Conservation (phyloP, 345 rosid genomes). For the Ricinus communis region DNA sequence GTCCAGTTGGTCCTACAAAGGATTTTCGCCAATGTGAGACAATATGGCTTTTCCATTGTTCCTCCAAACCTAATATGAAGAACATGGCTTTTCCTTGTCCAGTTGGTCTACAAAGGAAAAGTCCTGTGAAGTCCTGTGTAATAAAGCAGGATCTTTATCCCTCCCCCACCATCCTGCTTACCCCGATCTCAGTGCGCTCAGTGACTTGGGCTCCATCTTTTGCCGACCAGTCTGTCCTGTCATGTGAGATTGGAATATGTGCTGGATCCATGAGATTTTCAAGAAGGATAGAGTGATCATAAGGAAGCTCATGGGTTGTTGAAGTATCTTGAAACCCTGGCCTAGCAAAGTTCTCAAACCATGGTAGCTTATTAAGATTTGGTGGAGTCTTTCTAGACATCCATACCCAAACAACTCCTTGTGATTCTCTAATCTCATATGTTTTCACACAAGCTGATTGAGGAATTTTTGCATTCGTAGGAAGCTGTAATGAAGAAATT, state of each 20-base stretch:
- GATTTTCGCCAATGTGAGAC: conserved; percentile 43
- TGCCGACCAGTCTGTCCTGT: conserved; percentile 80
- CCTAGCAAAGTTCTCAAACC: conserved; percentile 83
- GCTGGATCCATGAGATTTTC: conserved; percentile 99
- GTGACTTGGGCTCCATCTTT: conserved; percentile 88
- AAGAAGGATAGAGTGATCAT: conserved; percentile 89
- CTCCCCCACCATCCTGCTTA: conserved; percentile 91
- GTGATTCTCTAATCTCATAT: conserved; percentile 74
- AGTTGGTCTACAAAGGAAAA: conserved; percentile 90
- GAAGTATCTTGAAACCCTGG: conserved; percentile 75
- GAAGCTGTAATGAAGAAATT: conserved; percentile 48
- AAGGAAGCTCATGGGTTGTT: conserved; percentile 84
- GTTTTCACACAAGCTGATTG: conserved; percentile 68
- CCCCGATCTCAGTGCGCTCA: conserved; percentile 67
- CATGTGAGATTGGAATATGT: conserved; percentile 90
- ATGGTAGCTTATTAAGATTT: conserved; percentile 59
- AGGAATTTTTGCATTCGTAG: conserved; percentile 79
- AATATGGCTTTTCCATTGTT: too few species aligned
- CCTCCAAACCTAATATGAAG: conserved; percentile 77
- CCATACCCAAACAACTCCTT: conserved; percentile 95
- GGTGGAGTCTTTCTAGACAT: conserved; percentile 79
- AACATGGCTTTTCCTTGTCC: conserved; percentile 99
- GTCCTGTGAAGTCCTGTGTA: conserved; percentile 64
- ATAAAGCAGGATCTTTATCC: conserved; percentile 52
- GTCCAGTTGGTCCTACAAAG: too few species aligned